Conservation (phyloP, 1,284 basidiomycete genomes). For the Trichosporon sp. region DNA sequence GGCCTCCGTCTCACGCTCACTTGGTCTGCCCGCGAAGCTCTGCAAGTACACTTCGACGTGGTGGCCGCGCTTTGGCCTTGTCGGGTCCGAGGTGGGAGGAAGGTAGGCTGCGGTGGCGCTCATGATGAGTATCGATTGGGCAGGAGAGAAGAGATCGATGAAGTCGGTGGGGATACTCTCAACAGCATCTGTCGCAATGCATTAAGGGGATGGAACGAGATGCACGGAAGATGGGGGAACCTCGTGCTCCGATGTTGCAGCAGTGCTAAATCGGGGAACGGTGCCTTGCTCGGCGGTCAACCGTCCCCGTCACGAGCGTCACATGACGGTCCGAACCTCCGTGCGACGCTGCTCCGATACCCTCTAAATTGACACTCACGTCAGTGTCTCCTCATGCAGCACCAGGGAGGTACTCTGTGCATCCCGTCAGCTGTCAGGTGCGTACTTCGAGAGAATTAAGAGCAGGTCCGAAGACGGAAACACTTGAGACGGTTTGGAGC, state of each 20-base stretch:
- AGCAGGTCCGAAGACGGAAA: neutral
- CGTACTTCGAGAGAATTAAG: too few relatives aligned
- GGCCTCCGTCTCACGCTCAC: neutral
- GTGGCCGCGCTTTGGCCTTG: neutral
- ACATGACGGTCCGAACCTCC: neutral
- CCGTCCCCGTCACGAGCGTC: neutral
- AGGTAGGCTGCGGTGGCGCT: too few relatives aligned
- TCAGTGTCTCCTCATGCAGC: neutral
- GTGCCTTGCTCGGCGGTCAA: neutral
- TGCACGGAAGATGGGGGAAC: neutral
- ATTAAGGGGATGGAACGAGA: too few relatives aligned
- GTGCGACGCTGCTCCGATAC: neutral
- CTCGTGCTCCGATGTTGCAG: neutral
- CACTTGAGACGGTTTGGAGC: neutral
- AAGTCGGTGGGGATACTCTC: neutral
- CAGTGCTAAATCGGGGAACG: neutral
- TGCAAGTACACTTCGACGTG: neutral
- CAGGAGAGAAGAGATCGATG: too few relatives aligned
- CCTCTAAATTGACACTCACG: neutral
- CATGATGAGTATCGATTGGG: neutral
- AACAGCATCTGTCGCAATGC: neutral
- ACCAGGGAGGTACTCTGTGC: too few relatives aligned
- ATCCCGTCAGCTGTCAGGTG: too few relatives aligned
- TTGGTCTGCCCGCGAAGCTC: neutral
- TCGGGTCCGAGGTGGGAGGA: neutral